These are phyloP conservation scores for Colletotrichum acutatum DNA, from an alignment of 2,329 filamentous ascomycete genomes.

Conservation along the genomic window DNA sequence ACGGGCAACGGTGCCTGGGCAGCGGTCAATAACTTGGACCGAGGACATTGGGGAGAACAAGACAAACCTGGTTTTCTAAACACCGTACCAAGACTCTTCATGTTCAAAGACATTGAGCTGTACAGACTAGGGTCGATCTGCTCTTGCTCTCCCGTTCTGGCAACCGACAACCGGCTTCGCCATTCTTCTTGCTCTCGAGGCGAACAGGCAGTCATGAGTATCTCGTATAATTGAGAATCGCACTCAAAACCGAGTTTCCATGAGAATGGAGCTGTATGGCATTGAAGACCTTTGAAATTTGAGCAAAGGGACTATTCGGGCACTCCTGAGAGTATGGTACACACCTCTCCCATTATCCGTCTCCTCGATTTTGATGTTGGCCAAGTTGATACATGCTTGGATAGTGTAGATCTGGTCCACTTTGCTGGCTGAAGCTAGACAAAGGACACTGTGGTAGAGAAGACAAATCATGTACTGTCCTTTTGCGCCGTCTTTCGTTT, in stretches of 20 bases:
- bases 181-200: slow-evolving; percentile 83
- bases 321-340: slow-evolving; percentile 36
- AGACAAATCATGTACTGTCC: slow-evolving; percentile 88
- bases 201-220: slow-evolving; percentile 89
- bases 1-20: slow-evolving; percentile 68
- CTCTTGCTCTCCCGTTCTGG: slow-evolving; percentile 60
- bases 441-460: slow-evolving; percentile 83
- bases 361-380: slow-evolving; percentile 74
- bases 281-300: slow-evolving; percentile 77
- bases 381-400: slow-evolving; percentile 78
- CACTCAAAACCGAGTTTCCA: slow-evolving; percentile 93
- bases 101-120: slow-evolving; percentile 73
- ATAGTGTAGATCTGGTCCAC: slow-evolving; percentile 77
- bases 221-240: slow-evolving; percentile 80
- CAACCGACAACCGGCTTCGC: slow-evolving; percentile 73
- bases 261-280: slow-evolving; percentile 84
- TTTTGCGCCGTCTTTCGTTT: slow-evolving; percentile 72
- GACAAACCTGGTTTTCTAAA: slow-evolving; percentile 76
- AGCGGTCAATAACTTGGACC: background rate
- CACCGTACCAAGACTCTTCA: slow-evolving; percentile 79
- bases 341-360: slow-evolving; percentile 80
- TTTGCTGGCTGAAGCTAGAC: slow-evolving; percentile 76
- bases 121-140: slow-evolving; percentile 61
- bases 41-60: background rate
- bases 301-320: slow-evolving; percentile 26